Percentiles rank a stretch among this genome's conserved stretches.
phyloP scores from a whole-genome alignment of 768 basidiomycete species.

The Podaxis sp. region DNA sequence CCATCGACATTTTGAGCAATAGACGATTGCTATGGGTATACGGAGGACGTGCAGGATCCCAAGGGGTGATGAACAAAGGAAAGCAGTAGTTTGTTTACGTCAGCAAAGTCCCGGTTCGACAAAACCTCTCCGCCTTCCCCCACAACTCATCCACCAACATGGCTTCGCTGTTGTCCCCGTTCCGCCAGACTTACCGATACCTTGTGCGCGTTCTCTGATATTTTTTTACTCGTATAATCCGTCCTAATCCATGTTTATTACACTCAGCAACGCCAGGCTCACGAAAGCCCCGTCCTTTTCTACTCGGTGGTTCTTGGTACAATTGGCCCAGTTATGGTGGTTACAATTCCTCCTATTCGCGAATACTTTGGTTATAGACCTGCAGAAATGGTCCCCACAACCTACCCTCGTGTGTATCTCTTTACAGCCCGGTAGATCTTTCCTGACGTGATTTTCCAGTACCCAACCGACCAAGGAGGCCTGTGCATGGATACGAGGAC shows the following conservation, averaged over 20 bases:
- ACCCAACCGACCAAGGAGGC: conserved; percentile 64
- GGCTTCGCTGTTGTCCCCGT: conserved; percentile 40
- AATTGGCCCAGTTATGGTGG: conserved; percentile 70
- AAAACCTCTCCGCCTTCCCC: neutral
- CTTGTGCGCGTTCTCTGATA: conserved; percentile 24
- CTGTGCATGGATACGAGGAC: conserved; percentile 76
- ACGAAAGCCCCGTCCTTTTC: conserved; percentile 89
- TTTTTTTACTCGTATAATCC: neutral
- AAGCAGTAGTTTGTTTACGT: conserved; percentile 6
- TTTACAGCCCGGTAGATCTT: neutral
- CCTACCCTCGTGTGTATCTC: conserved; percentile 70
- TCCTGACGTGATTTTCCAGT: conserved; percentile 34
- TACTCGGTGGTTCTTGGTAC: conserved; percentile 75
- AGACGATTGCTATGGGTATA: conserved; percentile 18
- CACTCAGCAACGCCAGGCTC: conserved; percentile 80
- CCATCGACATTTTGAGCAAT: conserved; percentile 54
- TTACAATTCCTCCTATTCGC: conserved; percentile 77
- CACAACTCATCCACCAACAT: conserved; percentile 22
- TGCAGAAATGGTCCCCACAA: conserved; percentile 64
- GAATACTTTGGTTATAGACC: conserved; percentile 66
- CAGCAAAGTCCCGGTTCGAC: conserved; percentile 8
- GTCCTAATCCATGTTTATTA: conserved; percentile 1
- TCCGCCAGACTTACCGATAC: conserved; percentile 50
- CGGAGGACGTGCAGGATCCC: neutral
- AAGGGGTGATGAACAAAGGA: neutral